Conservation (phyloP, 768 basidiomycete species). For the Serendipita sp. region DNA sequence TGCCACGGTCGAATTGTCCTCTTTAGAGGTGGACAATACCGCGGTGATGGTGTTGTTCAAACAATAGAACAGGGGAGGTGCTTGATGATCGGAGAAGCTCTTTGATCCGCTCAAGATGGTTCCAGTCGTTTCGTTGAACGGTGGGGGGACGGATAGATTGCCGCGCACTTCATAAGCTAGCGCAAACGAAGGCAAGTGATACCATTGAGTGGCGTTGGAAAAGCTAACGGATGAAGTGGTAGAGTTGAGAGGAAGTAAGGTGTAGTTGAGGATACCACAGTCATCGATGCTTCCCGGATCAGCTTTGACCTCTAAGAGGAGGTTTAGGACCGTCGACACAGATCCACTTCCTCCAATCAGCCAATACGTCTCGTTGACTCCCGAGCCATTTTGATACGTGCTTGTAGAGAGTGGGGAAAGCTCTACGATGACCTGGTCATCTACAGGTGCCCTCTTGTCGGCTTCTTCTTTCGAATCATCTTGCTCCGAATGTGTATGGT, state of each 20-base stretch:
- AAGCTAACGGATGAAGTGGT: not conserved
- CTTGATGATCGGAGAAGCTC: slow-evolving; percentile 19
- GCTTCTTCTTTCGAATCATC: too few species aligned
- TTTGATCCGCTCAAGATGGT: not conserved
- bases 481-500: too few species aligned
- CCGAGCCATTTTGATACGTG: not conserved
- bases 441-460: too few species aligned
- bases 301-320: not conserved
- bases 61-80: slow-evolving; percentile 31
- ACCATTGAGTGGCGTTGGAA: not conserved
- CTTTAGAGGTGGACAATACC: slow-evolving; percentile 39
- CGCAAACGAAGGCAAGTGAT: not conserved
- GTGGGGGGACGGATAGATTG: not conserved
- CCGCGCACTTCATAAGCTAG: not conserved
- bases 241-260: not conserved
- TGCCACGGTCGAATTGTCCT: slow-evolving; percentile 11
- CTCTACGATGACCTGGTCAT: not conserved
- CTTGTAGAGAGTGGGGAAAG: not conserved
- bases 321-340: not conserved
- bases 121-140: not conserved
- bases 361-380: not conserved
- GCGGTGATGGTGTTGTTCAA: slow-evolving; percentile 46
- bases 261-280: not conserved
- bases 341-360: not conserved
- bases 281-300: not conserved